Evolutionary conservation across 2,329 filamentous ascomycete genomes (phyloP).

Genomic region (Trichoderma koningii): DNA sequence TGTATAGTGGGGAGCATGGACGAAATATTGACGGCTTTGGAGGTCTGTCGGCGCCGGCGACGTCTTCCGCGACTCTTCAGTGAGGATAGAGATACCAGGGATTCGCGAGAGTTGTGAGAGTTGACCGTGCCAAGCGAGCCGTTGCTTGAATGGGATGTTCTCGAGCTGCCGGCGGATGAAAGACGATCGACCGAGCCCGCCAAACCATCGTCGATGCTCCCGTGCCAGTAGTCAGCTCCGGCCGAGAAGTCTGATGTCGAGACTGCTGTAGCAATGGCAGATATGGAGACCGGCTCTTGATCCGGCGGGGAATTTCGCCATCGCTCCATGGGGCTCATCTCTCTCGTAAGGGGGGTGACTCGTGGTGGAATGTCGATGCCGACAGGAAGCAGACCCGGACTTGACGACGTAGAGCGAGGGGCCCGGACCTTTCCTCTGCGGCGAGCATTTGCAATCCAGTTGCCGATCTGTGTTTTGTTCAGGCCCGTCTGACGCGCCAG

Average conservation of each 20-base stretch:
- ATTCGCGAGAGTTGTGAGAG: slow-evolving; percentile 6
- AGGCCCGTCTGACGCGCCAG: slow-evolving; percentile 74
- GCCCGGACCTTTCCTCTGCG: slow-evolving; percentile 68
- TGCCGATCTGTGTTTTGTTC: slow-evolving; percentile 75
- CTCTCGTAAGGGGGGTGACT: not conserved
- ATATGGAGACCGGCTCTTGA: slow-evolving; percentile 37
- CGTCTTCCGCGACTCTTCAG: slow-evolving; percentile 9
- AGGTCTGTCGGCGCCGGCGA: slow-evolving; percentile 11
- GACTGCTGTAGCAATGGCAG: slow-evolving; percentile 36
- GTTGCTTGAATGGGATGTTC: slow-evolving; percentile 2
- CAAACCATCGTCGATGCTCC: not conserved
- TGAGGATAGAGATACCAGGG: not conserved
- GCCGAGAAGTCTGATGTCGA: not conserved
- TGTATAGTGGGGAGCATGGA: not conserved
- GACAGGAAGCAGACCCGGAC: slow-evolving; percentile 42
- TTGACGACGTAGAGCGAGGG: slow-evolving; percentile 6
- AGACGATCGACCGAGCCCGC: slow-evolving; percentile 3
- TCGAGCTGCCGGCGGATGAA: slow-evolving; percentile 13
- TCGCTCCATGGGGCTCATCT: slow-evolving; percentile 35
- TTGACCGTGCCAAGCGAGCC: not conserved
- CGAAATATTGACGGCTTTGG: not conserved
- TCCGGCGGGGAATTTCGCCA: slow-evolving; percentile 40
- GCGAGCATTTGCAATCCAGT: slow-evolving; percentile 86
- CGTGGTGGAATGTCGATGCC: slow-evolving; percentile 12
- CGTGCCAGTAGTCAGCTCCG: not conserved